Base-by-base conservation (phyloP, 1,284 basidiomycete genomes). In the Kalmanozyma brasiliensis region DNA sequence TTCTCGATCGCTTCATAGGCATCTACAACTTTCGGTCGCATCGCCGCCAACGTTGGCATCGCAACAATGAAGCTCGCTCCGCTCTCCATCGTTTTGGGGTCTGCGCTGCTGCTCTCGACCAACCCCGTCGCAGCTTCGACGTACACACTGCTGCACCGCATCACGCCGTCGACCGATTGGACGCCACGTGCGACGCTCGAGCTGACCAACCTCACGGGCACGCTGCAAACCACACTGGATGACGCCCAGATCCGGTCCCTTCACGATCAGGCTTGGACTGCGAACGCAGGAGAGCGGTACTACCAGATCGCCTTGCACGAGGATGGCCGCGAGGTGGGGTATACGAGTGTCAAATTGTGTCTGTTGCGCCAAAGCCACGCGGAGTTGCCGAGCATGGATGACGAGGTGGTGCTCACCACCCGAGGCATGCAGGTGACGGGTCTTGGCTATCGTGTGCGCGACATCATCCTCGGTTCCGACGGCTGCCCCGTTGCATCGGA, bases 111-210 rank as follows among this genome's bases (percentile, higher is more conserved):
- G 26, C 26, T 7, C 26, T 29, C 26, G 26, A 29, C 7, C 26
- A 29, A 7, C 26, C 11, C 26, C 26, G 11, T 7, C 36, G 19
- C 19, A 37, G 40, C 43, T 3, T 16, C 32, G n/a, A 48, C 33
- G 10, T 63, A 68, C 48, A 62, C 38, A 17, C 33, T 68, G 8
- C 35, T 63, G 2, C 65, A 68, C 23, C 41, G 65, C 3, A 38
- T 68, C 19, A 29, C 51, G 17, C 24, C 24, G 22, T 32, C 9
- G 26, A 37, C 2, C 41, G 48, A 49, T 2, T 68, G 65, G 65
- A 46, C 45, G 2, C 4, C 48, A 2, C 49, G 65, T 0, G 58
- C 35, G 9, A 52, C 41, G 16, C 19, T 66, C 11, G 41, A 49
- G 0, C 47, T 65, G 22, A 40, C 38, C 6, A n/a, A 47, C 16